Base-by-base conservation (phyloP, 1,284 basidiomycete genomes). In the Rhodofomes roseus region DNA sequence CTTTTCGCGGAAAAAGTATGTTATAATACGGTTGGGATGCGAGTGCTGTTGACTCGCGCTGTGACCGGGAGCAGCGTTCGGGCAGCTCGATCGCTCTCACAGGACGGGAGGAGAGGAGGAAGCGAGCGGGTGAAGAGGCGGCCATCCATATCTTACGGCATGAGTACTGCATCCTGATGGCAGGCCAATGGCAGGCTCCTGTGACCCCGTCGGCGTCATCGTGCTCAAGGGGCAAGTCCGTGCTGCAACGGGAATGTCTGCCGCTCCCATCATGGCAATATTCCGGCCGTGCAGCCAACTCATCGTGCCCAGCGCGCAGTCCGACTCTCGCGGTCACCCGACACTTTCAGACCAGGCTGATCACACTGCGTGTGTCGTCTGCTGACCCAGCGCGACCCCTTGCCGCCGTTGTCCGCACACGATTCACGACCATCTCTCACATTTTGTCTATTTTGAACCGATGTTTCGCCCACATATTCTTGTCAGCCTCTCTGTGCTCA, bases 311-410 rank as follows among this genome's bases (percentile, higher is more conserved):
- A 29, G 50, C 50, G 29, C 27, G 27, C 27, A 37, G 43, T 52
- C 50, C 54, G 22, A 27, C 18, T 27, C 29, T 36, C 54, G 34
- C 39, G 41, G 54, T 56, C 54, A 56, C 40, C 54, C 54, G 54
- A 56, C 41, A 20, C n/a, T 18, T 6, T 46, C 5, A n/a, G n/a
- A 18, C 20, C 8, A 44, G 25, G 25, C 25, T 22, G 40, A 34
- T 20, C 50, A 52, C 31, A 20, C 12, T 23, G 50, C 34, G 29
- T 40, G 54, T 29, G 1, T 18, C 25, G 54, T 46, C 59, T 54
- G 55, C 59, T 60, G 59, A 60, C 59, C 59, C 37, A 34, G 12
- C 23, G 16, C 16, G 31, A 48, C 37, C 56, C 40, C 36, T 31
- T 22, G 11, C 51, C 8, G n/a, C 12, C 56, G 36, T 51, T 43